These are phyloP conservation scores for Marchantia paleacea DNA, from an alignment of 225 moss, liverwort and hornwort genomes.

Conservation along the genomic window DNA sequence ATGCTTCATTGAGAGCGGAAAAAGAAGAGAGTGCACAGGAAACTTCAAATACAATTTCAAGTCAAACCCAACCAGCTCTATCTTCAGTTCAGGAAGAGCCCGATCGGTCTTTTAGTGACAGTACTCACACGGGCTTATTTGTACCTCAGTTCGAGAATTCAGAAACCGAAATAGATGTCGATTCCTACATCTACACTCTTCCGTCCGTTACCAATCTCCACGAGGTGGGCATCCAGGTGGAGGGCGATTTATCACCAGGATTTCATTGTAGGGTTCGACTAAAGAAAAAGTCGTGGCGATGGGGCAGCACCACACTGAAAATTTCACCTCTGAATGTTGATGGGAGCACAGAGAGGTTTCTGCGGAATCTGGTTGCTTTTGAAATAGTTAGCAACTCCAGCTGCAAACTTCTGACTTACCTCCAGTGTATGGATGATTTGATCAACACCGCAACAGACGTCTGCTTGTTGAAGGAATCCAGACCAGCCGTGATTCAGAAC, in stretches of 20 bases:
- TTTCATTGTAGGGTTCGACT: constrained; percentile 6
- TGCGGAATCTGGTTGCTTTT: constrained; percentile 26
- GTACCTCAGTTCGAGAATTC: too few species aligned
- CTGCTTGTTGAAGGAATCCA: constrained; percentile 13
- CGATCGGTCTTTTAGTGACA: too few species aligned
- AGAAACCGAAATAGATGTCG: too few species aligned
- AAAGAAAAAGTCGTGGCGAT: constrained; percentile 1
- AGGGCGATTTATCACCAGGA: constrained; percentile 5
- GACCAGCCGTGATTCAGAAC: constrained; percentile 9
- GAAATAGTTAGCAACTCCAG: constrained; percentile 14
- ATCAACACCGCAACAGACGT: constrained; percentile 29
- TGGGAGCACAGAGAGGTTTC: constrained; percentile 16
- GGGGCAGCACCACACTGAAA: constrained; percentile 17
- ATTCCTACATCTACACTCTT: too few species aligned
- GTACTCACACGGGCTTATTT: too few species aligned
- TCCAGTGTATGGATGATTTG: constrained; percentile 21
- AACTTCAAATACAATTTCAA: too few species aligned
- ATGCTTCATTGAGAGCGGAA: too few species aligned
- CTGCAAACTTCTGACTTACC: constrained; percentile 13
- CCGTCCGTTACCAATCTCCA: constrained; percentile 4
- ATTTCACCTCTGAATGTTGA: constrained; percentile 23
- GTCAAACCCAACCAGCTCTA: too few species aligned
- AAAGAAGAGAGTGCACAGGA: too few species aligned
- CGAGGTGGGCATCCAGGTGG: constrained; percentile 8
- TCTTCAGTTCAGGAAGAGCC: too few species aligned